Evolutionary conservation across 73 alveolate species (phyloP).

Genomic region (Paraurostyla sp.): DNA sequence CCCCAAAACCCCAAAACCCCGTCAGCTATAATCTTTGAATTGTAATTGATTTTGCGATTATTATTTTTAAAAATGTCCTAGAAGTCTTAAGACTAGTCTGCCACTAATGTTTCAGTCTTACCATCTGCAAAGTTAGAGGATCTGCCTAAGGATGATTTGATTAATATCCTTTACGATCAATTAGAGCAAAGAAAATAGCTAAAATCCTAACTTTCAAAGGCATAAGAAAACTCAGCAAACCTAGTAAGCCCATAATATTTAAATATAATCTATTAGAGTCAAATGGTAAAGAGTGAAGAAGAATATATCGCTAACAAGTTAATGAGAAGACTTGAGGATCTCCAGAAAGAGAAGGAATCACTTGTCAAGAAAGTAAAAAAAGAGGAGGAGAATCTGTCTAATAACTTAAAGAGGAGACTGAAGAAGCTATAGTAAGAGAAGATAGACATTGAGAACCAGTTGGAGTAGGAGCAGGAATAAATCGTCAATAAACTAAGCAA

Average conservation of each 20-base stretch:
- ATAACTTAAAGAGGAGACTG: constrained; percentile 48
- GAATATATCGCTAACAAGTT: constrained; percentile 65
- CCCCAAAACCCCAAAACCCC: too few relatives aligned
- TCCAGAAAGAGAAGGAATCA: constrained; percentile 49
- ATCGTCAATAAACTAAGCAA: constrained; percentile 68
- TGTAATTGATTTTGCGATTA: too few relatives aligned
- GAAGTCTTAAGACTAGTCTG: too few relatives aligned
- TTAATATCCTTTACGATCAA: constrained; percentile 15
- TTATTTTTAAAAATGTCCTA: background rate
- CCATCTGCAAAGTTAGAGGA: background rate
- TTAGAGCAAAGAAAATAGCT: constrained; percentile 34
- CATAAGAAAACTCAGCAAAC: constrained; percentile 35
- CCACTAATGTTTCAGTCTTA: background rate
- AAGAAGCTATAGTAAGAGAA: constrained; percentile 66
- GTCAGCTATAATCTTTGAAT: too few relatives aligned
- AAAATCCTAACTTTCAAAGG: constrained; percentile 1
- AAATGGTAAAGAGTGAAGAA: constrained; percentile 69
- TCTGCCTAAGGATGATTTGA: constrained; percentile 49
- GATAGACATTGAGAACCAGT: constrained; percentile 63
- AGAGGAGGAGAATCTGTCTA: constrained; percentile 58
- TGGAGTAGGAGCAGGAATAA: constrained; percentile 68
- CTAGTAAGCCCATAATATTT: background rate
- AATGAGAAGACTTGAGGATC: constrained; percentile 9
- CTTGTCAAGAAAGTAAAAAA: constrained; percentile 52
- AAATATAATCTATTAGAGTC: background rate